A percentile compares a stretch with the other conserved stretches of the same genome.
phyloP scores from a whole-genome alignment of 305 asterid species.

The Solanum hybrid region DNA sequence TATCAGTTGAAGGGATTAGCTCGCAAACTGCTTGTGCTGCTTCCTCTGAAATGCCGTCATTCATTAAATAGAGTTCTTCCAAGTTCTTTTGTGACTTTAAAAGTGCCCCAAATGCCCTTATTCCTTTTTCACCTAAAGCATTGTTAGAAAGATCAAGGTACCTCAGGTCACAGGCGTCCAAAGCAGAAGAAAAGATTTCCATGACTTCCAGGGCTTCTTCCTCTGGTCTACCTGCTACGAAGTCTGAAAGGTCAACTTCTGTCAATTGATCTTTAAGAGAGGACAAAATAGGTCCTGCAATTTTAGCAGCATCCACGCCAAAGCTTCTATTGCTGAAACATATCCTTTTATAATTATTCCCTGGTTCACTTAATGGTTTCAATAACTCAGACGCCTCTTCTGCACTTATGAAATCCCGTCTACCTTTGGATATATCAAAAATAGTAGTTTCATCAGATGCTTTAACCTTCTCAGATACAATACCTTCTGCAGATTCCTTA shows the following conservation, averaged over 20 bases:
- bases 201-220: slow-evolving; percentile 90
- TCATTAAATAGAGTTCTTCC: slow-evolving; percentile 85
- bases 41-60: slow-evolving; percentile 84
- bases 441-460: slow-evolving; percentile 35
- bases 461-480: slow-evolving; percentile 32
- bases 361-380: slow-evolving; percentile 50
- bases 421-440: slow-evolving; percentile 82
- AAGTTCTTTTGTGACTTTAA: slow-evolving; percentile 53
- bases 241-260: slow-evolving; percentile 85
- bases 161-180: slow-evolving; percentile 55
- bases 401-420: slow-evolving; percentile 49
- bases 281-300: slow-evolving; percentile 59
- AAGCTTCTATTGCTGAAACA: slow-evolving; percentile 91
- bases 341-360: slow-evolving; percentile 49
- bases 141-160: slow-evolving; percentile 72
- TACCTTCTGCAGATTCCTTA: slow-evolving; percentile 39
- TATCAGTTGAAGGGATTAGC: slow-evolving; percentile 63
- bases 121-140: slow-evolving; percentile 91
- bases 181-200: slow-evolving; percentile 58
- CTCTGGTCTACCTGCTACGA: slow-evolving; percentile 79
- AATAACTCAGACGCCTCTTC: slow-evolving; percentile 61
- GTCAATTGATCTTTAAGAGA: slow-evolving; percentile 57
- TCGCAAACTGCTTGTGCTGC: slow-evolving; percentile 71
- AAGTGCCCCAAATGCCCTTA: slow-evolving; percentile 67
- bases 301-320: slow-evolving; percentile 67